Base-by-base conservation (phyloP, 192 early-diverging fungal species). In the Coemansia sp. region DNA sequence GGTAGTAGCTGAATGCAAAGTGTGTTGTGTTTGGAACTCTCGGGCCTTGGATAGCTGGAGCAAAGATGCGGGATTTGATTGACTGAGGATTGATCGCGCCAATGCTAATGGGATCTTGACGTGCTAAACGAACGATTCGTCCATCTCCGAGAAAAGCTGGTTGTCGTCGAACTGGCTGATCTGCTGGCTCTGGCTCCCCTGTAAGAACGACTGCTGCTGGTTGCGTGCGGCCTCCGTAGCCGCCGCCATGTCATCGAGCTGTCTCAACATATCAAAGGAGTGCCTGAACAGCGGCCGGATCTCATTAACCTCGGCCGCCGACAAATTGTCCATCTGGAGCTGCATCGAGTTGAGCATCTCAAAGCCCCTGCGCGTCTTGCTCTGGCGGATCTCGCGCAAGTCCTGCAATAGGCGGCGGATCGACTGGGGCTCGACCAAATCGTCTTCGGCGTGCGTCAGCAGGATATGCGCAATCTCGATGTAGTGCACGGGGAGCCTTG, bases 271-370 rank as follows among this genome's bases (percentile, higher is more conserved):
- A 25, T 93, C 87, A 71, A 91, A 95, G 17, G 93, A 91, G 22
- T 79, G 83, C 9, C 85, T 72, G 75, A 97, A 95, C 63, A 97
- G 87, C 1, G 94, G 94, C n/a, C 94, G 85, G 62, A 97, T 93
- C 75, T 94, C 92, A 49, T 95, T 95, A 63, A 97, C 88, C 65
- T 97, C 95, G 75, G 92, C 89, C 22, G 87, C 77, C 25, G 91
- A 85, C 62, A 97, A 66, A 62, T 93, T 91, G 71, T 95, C 88
- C 85, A 95, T 88, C 84, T 92, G 89, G 29, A 94, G 79, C 68
- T 89, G 88, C 22, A 79, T 68, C 34, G 80, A 70, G 69, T 90
- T 89, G 13, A 95, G 72, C 49, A 73, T 71, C 46, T 79, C 70
- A 25, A 97, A 61, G 83, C 92, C 91, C 32, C 74, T 63, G 19